Conservation (phyloP, 1,284 basidiomycete genomes). For the Pseudozyma pruni region DNA sequence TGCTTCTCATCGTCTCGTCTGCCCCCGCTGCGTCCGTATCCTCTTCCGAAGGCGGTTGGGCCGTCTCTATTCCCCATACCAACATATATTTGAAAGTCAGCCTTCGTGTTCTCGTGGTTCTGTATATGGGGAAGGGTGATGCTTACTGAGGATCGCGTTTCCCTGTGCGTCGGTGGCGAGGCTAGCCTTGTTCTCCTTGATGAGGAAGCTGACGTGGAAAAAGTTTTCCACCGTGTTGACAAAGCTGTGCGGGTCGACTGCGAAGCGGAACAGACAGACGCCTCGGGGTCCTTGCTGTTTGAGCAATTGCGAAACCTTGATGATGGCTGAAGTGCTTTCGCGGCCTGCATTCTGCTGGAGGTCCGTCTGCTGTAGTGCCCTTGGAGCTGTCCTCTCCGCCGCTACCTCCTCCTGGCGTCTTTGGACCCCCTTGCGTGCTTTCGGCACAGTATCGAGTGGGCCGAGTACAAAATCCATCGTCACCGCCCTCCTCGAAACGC, state of each 20-base stretch:
- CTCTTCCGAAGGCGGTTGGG: slow-evolving; percentile 6
- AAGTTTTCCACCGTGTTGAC: slow-evolving; percentile 92
- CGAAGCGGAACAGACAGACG: slow-evolving; percentile 83
- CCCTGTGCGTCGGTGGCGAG: slow-evolving; percentile 72
- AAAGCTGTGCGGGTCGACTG: slow-evolving; percentile 86
- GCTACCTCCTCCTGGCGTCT: slow-evolving; percentile 16
- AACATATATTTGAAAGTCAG: background rate
- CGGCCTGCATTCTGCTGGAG: slow-evolving; percentile 48
- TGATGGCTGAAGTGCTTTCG: slow-evolving; percentile 60
- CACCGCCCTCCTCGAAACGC: slow-evolving; percentile 47
- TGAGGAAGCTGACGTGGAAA: slow-evolving; percentile 90
- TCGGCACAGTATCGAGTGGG: slow-evolving; percentile 53
- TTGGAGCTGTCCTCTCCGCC: slow-evolving; percentile 33
- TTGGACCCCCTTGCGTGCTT: slow-evolving; percentile 21
- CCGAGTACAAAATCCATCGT: slow-evolving; percentile 63
- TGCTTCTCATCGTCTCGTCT: slow-evolving; percentile 70
- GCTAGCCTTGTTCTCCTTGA: slow-evolving; percentile 81
- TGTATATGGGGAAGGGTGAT: background rate
- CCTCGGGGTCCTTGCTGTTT: slow-evolving; percentile 67
- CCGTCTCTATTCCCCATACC: background rate
- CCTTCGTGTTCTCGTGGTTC: slow-evolving; percentile 1
- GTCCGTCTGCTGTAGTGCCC: slow-evolving; percentile 49
- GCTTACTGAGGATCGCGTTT: slow-evolving; percentile 79
- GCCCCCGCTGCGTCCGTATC: background rate
- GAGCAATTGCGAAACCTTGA: slow-evolving; percentile 69